A percentile compares a stretch with the other conserved stretches of the same genome.
Evolutionary conservation across 169 alveolate species (phyloP).

Genomic region (Plasmodium falciparum): DNA sequence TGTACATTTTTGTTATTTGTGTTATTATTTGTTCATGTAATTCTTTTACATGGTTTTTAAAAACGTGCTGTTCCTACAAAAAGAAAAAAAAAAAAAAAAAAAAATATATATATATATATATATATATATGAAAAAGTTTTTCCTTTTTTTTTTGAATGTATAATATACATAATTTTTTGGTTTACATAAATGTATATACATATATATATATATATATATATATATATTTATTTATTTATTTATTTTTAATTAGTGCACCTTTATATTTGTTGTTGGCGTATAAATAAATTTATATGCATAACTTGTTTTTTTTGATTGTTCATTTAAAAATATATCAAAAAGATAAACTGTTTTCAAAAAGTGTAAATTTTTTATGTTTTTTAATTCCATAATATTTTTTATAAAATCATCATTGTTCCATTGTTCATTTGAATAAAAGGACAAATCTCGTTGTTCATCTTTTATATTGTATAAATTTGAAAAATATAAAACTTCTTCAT

Average conservation of each 20-base stretch:
- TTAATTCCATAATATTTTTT: constrained; percentile 40
- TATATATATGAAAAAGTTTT: neutral
- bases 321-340: constrained; percentile 30
- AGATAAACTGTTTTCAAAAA: constrained; percentile 31
- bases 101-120: neutral
- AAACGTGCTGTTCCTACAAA: constrained; percentile 47
- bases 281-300: constrained; percentile 64
- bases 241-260: constrained; percentile 9
- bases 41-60: constrained; percentile 47
- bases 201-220: neutral
- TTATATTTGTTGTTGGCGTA: constrained; percentile 19
- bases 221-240: neutral
- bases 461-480: constrained; percentile 64
- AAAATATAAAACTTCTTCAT: constrained; percentile 30
- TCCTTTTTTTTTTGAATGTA: neutral
- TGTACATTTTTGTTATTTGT: constrained; percentile 16
- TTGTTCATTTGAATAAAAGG: constrained; percentile 44
- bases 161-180: neutral
- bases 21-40: constrained; percentile 25
- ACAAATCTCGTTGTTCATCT: constrained; percentile 58
- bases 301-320: constrained; percentile 14
- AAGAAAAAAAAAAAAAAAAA: constrained; percentile 2
- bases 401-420: constrained; percentile 48
- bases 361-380: constrained; percentile 4
- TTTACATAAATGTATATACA: constrained; percentile 1